phyloP scores from a whole-genome alignment of 2,329 filamentous ascomycete species.

The Calonectria henricotiae region DNA sequence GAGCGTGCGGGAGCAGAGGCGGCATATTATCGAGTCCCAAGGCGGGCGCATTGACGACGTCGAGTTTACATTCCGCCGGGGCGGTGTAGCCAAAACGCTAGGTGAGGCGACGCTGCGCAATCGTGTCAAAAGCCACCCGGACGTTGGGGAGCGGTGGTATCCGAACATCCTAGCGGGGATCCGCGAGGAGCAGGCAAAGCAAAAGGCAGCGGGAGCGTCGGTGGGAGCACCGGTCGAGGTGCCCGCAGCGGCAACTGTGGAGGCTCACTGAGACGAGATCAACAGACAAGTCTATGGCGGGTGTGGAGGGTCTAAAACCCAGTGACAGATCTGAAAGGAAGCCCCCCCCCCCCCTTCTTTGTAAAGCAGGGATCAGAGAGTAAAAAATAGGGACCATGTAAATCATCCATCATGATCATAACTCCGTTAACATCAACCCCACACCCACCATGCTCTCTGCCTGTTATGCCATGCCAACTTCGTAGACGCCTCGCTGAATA shows the following conservation, averaged over 20 bases:
- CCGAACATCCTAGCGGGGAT: constrained; percentile 75
- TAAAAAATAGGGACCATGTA: constrained; percentile 32
- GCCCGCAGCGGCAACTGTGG: constrained; percentile 50
- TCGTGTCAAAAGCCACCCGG: constrained; percentile 87
- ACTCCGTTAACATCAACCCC: constrained; percentile 31
- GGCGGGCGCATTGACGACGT: constrained; percentile 80
- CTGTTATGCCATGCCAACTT: constrained; percentile 13
- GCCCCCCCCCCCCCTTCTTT: constrained; percentile 2
- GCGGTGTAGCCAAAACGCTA: constrained; percentile 77
- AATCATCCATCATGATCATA: constrained; percentile 34
- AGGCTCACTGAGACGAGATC: constrained; percentile 52
- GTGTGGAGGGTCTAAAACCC: constrained; percentile 34
- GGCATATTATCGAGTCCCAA: constrained; percentile 71
- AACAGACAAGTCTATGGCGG: constrained; percentile 33
- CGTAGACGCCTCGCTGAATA: constrained; percentile 37
- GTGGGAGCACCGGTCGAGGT: constrained; percentile 39
- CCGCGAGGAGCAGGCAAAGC: constrained; percentile 70
- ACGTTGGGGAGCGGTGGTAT: constrained; percentile 88
- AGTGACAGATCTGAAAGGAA: constrained; percentile 29
- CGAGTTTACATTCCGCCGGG: constrained; percentile 87
- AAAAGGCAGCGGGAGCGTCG: constrained; percentile 51
- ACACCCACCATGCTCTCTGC: constrained; percentile 21
- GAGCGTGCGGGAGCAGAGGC: constrained; percentile 74
- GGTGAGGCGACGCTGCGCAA: constrained; percentile 91
- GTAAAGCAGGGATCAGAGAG: constrained; percentile 31